Evolutionary conservation across 1,139 yeast genomes (phyloP), one percentile per base, ranked within the genome.

Genomic region (Magnusiomyces sp.): DNA sequence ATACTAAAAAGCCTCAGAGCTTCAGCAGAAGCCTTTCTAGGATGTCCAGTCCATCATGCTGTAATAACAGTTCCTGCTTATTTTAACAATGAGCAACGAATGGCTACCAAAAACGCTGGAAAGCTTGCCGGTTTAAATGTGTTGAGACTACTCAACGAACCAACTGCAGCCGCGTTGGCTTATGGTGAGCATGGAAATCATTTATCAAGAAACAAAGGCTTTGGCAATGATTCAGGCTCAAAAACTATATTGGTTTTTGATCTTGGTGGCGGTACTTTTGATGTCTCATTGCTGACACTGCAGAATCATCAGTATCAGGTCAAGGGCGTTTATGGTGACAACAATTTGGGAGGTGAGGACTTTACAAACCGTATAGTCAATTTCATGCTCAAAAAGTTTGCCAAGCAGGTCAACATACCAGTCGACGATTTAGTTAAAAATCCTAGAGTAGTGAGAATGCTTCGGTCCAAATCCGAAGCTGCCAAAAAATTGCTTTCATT

Each of bases 361-460:
- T 76, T 76, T 60, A 88, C 89, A 67, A 86, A 90, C 64, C 83
- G 87, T 59, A 69, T 88, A 58, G 94, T 88, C 58, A 85, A 95
- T 75, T 79, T 84, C 75, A 82, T 92, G 64, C 90, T 92, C 58
- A 92, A 87, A 57, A 81, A 80, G 68, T 92, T 92, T 83, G 89
- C 92, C 80, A 80, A 86, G 73, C 95, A 89, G 70, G 74, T 81
- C 54, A 97, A 97, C 66, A 78, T 92, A 63, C 94, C 90, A 71
- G 81, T 92, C 66, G 75, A 77, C 62, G 79, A 81, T 68, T 98
- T 92, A 77, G 81, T 92, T 66, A 75, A 77, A 62, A 79, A 81
- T 68, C 98, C 92, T 77, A 85, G 97, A 74, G 90, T 90, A 96
- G 97, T 60, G 99, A 85, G 97, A 74, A 90, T 90, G 96, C 90